These are phyloP conservation scores for Sugiyamaella mastotermitis DNA, from an alignment of 805 yeast genomes.

Conservation along the genomic window DNA sequence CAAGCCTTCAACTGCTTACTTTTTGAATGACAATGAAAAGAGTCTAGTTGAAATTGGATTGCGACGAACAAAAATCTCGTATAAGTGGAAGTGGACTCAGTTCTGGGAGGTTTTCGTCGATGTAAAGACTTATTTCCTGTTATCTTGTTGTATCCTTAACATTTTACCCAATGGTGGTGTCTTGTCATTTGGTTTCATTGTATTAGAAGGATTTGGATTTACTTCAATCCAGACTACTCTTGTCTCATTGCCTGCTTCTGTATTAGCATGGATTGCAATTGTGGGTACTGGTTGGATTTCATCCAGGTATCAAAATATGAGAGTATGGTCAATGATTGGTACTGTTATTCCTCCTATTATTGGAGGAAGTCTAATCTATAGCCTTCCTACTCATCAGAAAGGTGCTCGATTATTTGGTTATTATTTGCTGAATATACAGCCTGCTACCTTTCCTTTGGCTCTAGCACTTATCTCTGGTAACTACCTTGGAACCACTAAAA, in stretches of 20 bases:
- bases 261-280: slow-evolving; percentile 18
- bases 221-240: slow-evolving; percentile 32
- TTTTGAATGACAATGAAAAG: slow-evolving; percentile 19
- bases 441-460: slow-evolving; percentile 13
- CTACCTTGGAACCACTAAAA: slow-evolving; percentile 31
- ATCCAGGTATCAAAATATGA: slow-evolving; percentile 9
- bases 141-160: slow-evolving; percentile 24
- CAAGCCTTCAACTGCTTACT: slow-evolving; percentile 18
- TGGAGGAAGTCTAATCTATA: slow-evolving; percentile 25
- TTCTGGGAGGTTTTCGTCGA: slow-evolving; percentile 40
- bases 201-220: slow-evolving; percentile 30
- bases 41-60: too few relatives aligned
- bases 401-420: slow-evolving; percentile 7
- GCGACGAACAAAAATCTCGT: too few relatives aligned
- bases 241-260: slow-evolving; percentile 39
- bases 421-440: slow-evolving; percentile 7
- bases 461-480: slow-evolving; percentile 25
- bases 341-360: slow-evolving; percentile 31
- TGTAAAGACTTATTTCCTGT: slow-evolving; percentile 32
- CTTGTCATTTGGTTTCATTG: slow-evolving; percentile 29
- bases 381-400: not conserved
- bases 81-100: slow-evolving; percentile 39
- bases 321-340: slow-evolving; percentile 21
- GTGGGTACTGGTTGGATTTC: slow-evolving; percentile 28
- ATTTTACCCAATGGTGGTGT: slow-evolving; percentile 30